These are phyloP conservation scores for Rhizoclosmatium globosum DNA, from an alignment of 192 early-diverging fungal species.

Conservation along the genomic window DNA sequence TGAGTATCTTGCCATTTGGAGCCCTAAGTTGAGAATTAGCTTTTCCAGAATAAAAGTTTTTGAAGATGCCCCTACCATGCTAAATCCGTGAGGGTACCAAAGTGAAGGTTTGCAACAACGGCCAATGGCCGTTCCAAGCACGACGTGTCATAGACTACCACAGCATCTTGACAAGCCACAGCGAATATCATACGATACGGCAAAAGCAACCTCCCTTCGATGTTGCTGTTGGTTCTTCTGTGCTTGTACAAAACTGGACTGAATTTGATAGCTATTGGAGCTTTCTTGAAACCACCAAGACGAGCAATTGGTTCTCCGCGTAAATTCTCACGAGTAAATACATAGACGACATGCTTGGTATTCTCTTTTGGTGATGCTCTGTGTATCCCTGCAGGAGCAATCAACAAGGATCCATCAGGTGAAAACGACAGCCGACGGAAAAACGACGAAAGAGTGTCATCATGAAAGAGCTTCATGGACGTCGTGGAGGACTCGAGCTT, in stretches of 20 bases:
- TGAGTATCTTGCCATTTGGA: conserved; percentile 74
- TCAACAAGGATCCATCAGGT: conserved; percentile 85
- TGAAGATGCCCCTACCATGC: conserved; percentile 68
- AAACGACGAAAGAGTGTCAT: conserved; percentile 90
- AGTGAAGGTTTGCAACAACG: conserved; percentile 82
- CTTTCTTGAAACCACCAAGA: conserved; percentile 76
- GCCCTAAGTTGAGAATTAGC: conserved; percentile 51
- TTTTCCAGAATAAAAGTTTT: conserved; percentile 18
- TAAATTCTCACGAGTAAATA: conserved; percentile 33
- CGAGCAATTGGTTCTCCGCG: conserved; percentile 67
- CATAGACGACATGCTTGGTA: conserved; percentile 25
- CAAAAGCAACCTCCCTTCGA: conserved; percentile 39
- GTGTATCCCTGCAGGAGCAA: conserved; percentile 77
- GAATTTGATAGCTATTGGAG: conserved; percentile 82
- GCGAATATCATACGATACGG: conserved; percentile 86
- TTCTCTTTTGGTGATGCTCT: conserved; percentile 12
- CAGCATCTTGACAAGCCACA: conserved; percentile 82
- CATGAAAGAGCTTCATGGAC: conserved; percentile 46
- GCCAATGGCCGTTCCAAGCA: conserved; percentile 68
- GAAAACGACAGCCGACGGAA: conserved; percentile 88
- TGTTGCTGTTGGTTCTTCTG: background rate
- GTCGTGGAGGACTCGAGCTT: conserved; percentile 25
- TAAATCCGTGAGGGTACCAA: conserved; percentile 88
- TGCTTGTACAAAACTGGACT: conserved; percentile 65
- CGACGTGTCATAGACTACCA: conserved; percentile 90